Evolutionary conservation across 345 rosid species (phyloP).

Genomic region (Carallia pectinifolia): DNA sequence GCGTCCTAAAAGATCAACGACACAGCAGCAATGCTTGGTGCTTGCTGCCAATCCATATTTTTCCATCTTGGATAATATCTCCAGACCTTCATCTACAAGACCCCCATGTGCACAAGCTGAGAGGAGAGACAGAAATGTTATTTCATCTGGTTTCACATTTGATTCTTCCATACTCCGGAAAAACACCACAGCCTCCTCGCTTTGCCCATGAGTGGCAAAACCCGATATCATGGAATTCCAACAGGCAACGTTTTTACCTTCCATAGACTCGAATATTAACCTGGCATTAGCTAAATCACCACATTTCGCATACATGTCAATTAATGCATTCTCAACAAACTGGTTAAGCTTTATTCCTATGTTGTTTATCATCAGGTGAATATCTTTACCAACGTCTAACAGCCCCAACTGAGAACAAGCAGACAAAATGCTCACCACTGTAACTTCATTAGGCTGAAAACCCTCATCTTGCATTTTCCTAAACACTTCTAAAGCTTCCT

Average conservation of each 20-base stretch:
- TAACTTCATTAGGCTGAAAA: constrained; percentile 61
- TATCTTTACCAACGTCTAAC: constrained; percentile 56
- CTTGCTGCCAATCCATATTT: constrained; percentile 35
- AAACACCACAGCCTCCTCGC: constrained; percentile 56
- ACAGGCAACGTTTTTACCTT: constrained; percentile 42
- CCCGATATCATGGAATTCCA: constrained; percentile 84
- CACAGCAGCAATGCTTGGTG: constrained; percentile 66
- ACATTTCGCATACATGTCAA: constrained; percentile 81
- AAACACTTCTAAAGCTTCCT: constrained; percentile 56
- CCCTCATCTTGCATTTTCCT: constrained; percentile 53
- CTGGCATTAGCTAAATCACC: constrained; percentile 60
- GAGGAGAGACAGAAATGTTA: constrained; percentile 56
- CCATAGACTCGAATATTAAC: constrained; percentile 52
- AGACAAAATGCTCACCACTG: constrained; percentile 55
- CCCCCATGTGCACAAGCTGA: constrained; percentile 81
- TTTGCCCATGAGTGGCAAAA: constrained; percentile 55
- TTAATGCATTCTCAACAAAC: constrained; percentile 47
- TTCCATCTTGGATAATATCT: constrained; percentile 58
- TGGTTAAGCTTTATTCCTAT: constrained; percentile 45
- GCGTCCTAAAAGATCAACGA: constrained; percentile 72
- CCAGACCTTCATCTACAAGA: constrained; percentile 56
- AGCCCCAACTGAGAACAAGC: constrained; percentile 73
- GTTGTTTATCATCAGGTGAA: constrained; percentile 42
- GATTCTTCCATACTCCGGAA: constrained; percentile 55
- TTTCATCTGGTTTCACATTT: constrained; percentile 46